Evolutionary conservation across 768 basidiomycete genomes (phyloP).

Genomic region (Tylopilus rubrobrunneus): DNA sequence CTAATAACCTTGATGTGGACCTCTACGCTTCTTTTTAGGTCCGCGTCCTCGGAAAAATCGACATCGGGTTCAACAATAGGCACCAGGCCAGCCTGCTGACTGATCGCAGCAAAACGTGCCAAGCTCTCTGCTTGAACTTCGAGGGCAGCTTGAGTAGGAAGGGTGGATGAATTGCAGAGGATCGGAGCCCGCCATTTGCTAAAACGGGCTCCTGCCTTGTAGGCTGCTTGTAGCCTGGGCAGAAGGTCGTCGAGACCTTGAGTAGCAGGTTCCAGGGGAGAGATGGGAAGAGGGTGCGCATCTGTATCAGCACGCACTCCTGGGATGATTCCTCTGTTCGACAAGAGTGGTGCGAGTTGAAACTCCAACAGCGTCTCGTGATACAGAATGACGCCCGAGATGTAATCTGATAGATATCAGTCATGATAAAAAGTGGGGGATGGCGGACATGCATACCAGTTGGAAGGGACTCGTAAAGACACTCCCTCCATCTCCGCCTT

Average conservation of each 20-base stretch:
- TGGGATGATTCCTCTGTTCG: constrained; percentile 43
- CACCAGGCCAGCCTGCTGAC: constrained; percentile 49
- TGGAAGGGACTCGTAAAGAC: constrained; percentile 38
- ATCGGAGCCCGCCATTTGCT: constrained; percentile 47
- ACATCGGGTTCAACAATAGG: constrained; percentile 53
- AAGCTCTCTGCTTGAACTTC: constrained; percentile 46
- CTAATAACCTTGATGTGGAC: constrained; percentile 44
- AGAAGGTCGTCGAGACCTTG: constrained; percentile 49
- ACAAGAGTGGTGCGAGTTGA: constrained; percentile 42
- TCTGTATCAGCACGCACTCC: constrained; percentile 51
- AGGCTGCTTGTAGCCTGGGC: constrained; percentile 39
- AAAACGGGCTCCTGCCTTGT: constrained; percentile 44
- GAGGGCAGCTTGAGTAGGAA: constrained; percentile 30
- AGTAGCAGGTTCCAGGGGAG: constrained; percentile 43
- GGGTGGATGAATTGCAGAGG: constrained; percentile 32
- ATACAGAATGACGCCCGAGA: constrained; percentile 52
- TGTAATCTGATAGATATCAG: constrained; percentile 33
- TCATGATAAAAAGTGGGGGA: neutral
- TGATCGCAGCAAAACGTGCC: constrained; percentile 46
- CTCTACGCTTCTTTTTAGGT: constrained; percentile 41
- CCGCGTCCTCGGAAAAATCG: constrained; percentile 46
- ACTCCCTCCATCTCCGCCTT: constrained; percentile 26
- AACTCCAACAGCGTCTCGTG: constrained; percentile 43
- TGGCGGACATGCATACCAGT: constrained; percentile 30
- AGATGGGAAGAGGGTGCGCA: constrained; percentile 42